These are phyloP conservation scores for Scenedesmus sp. DNA, from an alignment of 163 green algal genomes.

Conservation along the genomic window DNA sequence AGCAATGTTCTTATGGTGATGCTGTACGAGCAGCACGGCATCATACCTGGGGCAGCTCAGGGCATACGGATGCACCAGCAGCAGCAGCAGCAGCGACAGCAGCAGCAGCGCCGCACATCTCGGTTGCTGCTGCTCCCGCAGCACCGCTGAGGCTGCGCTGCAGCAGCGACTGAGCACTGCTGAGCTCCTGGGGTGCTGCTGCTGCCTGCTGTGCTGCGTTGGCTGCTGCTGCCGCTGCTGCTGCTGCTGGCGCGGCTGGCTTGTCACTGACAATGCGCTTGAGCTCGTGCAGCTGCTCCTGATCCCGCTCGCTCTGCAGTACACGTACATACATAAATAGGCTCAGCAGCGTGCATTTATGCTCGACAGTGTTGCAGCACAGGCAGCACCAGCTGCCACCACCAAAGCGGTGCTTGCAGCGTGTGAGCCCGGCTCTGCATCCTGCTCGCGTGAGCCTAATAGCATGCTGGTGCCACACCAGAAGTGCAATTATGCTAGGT, in stretches of 20 bases:
- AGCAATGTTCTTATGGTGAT: too few species aligned
- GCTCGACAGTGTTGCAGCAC: too few species aligned
- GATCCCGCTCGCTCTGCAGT: neutral
- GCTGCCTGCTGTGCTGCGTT: neutral
- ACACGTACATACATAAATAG: neutral
- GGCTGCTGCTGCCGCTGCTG: neutral
- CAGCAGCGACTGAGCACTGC: constrained; percentile 30
- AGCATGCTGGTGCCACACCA: too few species aligned
- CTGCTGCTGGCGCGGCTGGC: neutral
- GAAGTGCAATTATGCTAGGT: too few species aligned
- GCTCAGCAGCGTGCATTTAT: neutral
- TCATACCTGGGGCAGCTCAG: constrained; percentile 36
- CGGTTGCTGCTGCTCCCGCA: neutral
- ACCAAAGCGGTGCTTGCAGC: neutral
- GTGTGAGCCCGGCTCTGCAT: too few species aligned
- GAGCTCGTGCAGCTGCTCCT: constrained; percentile 33
- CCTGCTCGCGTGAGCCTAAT: too few species aligned
- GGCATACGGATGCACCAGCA: neutral
- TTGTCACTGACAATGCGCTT: neutral
- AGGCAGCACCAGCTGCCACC: too few species aligned
- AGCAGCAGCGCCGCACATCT: neutral
- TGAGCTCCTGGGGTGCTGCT: neutral
- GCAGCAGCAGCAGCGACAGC: neutral
- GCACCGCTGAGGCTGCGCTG: constrained; percentile 25
- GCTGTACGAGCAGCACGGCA: too few species aligned